Base-by-base conservation (phyloP, 2,329 filamentous ascomycete genomes). In the Microdochium trichocladiopsis region DNA sequence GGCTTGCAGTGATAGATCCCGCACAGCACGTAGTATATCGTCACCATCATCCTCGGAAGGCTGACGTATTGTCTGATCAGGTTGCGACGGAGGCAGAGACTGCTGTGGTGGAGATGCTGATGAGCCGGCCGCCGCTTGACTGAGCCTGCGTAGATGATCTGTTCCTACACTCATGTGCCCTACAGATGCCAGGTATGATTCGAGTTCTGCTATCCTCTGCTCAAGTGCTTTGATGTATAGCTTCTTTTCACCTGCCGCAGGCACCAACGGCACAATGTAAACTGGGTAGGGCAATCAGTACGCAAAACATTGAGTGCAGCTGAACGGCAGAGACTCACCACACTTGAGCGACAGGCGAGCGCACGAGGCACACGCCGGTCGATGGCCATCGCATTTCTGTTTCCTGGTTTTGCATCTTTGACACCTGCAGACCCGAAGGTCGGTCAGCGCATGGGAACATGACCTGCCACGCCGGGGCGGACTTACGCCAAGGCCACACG, bases 371-470 rank as follows among this genome's bases (percentile, higher is more conserved):
- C 63, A 65, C 1, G 62, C 61, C 11, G 63, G 62, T 10, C 61
- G 57, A 47, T 60, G 58, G 11, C 63, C 63, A 55, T 65, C 63
- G 50, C 62, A 64, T 61, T 64, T 64, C 49, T 64, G 62, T 51
- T 64, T 64, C 24, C 62, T 57, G 6, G 58, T 63, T 50, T 64
- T 64, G 53, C 62, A 64, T 28, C 62, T 61, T 52, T 53, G 21
- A 31, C 37, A 48, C 18, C 47, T 48, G n/a, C n/a, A 8, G 25
- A 23, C 47, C 3, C 9, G 23, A 48, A 4, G 14, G 24, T 31
- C 5, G 24, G 11, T 47, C 52, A 50, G 45, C 18, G 57, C 55
- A 55, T 56, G 50, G 62, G n/a, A 60, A 25, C 60, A 16, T 12
- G 5, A 21, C 22, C 28, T 21, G 41, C 6, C 4, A 23, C 11